Conservation (phyloP, 352 stramenopile genomes). For the Lagenidium sp. region DNA sequence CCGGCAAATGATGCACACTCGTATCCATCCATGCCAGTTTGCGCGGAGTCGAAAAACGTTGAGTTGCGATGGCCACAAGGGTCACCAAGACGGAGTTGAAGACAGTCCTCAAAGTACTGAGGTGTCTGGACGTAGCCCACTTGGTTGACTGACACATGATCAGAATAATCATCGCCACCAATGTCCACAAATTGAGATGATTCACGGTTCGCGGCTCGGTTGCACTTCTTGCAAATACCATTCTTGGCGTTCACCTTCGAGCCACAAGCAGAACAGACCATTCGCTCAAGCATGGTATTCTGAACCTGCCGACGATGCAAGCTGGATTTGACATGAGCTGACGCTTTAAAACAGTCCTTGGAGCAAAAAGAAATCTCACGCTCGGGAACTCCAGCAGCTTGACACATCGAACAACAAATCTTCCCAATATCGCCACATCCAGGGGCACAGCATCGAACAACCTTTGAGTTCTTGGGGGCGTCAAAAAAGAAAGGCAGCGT, state of each 20-base stretch:
- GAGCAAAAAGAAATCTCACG: conserved; percentile 65
- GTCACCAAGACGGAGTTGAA: conserved; percentile 53
- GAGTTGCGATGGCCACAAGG: conserved; percentile 60
- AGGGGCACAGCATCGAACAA: conserved; percentile 42
- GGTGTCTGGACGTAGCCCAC: conserved; percentile 67
- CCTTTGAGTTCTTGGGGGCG: conserved; percentile 53
- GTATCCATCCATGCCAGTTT: conserved; percentile 70
- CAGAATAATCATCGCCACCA: conserved; percentile 53
- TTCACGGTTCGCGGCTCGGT: conserved; percentile 13
- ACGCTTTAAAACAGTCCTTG: conserved; percentile 72
- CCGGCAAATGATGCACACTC: conserved; percentile 64
- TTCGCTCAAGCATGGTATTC: conserved; percentile 52
- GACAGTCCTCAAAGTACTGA: conserved; percentile 64
- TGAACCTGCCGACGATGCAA: conserved; percentile 63
- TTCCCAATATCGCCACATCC: conserved; percentile 64
- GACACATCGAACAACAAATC: conserved; percentile 63
- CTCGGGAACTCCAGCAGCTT: conserved; percentile 53
- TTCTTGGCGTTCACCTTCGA: conserved; percentile 64
- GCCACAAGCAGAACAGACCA: conserved; percentile 47
- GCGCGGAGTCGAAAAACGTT: conserved; percentile 60
- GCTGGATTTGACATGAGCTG: conserved; percentile 48
- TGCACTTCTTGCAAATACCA: conserved; percentile 56
- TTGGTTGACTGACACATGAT: conserved; percentile 62
- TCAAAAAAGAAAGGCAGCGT: conserved; percentile 69
- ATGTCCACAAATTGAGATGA: conserved; percentile 41